Percentiles rank a stretch among this genome's conserved stretches.
These are phyloP conservation scores for Bidens hawaiensis DNA, from an alignment of 140 eudicot species.

Conservation along the genomic window DNA sequence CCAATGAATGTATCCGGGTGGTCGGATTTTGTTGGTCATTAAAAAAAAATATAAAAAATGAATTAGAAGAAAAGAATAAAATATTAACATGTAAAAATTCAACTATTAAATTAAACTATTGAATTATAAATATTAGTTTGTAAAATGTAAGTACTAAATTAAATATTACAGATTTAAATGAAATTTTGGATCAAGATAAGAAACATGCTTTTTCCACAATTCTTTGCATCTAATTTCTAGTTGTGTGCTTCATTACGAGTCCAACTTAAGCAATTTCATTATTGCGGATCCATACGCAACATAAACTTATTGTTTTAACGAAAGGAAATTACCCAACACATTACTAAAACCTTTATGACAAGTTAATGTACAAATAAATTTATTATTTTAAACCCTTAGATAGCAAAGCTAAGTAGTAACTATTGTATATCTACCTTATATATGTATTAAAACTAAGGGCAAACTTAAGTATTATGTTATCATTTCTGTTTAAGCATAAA, in stretches of 20 bases:
- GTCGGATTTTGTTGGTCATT: no score
- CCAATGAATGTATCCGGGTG: no score
- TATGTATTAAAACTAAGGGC: no score
- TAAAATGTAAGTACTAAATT: not conserved
- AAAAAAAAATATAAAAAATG: no score
- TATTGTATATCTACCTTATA: not conserved
- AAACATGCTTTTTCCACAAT: not conserved
- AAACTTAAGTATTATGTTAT: no score
- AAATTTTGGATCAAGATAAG: not conserved
- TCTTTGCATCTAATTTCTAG: not conserved
- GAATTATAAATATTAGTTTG: not conserved
- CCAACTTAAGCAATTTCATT: not conserved
- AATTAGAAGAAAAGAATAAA: no score
- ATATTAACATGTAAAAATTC: no score
- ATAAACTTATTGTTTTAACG: not conserved
- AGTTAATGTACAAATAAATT: no score
- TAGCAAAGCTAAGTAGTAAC: no score
- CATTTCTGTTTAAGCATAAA: not conserved
- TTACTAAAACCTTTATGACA: no score
- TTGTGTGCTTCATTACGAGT: conserved; percentile 11
- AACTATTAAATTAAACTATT: no score
- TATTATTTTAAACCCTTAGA: no score
- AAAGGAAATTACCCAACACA: conserved; percentile 2
- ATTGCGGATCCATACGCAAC: conserved; percentile 16
- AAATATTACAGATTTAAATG: not conserved